Evolutionary conservation across 306 rosid genomes (phyloP).

Genomic region (Gynostemma pentaphyllum): DNA sequence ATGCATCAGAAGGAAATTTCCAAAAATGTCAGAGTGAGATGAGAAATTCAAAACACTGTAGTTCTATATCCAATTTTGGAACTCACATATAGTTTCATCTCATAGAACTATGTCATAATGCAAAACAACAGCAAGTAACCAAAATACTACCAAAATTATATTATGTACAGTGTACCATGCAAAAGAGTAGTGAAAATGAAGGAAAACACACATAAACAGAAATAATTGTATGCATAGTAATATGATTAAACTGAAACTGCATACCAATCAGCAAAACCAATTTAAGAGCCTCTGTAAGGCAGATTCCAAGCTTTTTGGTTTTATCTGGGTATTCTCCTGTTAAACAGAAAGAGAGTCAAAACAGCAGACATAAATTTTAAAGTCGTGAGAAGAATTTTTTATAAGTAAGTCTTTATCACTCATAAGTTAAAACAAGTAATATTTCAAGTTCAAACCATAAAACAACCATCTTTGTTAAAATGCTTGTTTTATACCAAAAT

Average conservation of each 20-base stretch:
- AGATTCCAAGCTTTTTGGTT: constrained; percentile 45
- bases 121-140: not conserved
- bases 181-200: not conserved
- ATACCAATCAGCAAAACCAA: constrained; percentile 81
- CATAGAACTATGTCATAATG: not conserved
- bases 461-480: not conserved
- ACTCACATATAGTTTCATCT: not conserved
- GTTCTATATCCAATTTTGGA: not conserved
- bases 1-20: not conserved
- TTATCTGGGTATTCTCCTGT: constrained; percentile 62
- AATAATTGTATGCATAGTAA: not conserved
- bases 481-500: not conserved
- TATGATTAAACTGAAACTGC: constrained; percentile 10
- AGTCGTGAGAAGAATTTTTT: not conserved
- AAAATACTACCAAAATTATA: not conserved
- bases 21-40: not conserved
- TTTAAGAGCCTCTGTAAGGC: constrained; percentile 74
- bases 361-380: not conserved
- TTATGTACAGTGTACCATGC: not conserved
- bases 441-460: not conserved
- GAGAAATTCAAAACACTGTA: not conserved
- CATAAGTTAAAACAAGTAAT: not conserved
- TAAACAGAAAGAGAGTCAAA: constrained; percentile 3
- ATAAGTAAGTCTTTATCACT: not conserved
- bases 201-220: constrained; percentile 5